Percentiles rank a stretch among this genome's conserved stretches.
Conservation (phyloP, 345 rosid genomes). For the Luvunga scandens region DNA sequence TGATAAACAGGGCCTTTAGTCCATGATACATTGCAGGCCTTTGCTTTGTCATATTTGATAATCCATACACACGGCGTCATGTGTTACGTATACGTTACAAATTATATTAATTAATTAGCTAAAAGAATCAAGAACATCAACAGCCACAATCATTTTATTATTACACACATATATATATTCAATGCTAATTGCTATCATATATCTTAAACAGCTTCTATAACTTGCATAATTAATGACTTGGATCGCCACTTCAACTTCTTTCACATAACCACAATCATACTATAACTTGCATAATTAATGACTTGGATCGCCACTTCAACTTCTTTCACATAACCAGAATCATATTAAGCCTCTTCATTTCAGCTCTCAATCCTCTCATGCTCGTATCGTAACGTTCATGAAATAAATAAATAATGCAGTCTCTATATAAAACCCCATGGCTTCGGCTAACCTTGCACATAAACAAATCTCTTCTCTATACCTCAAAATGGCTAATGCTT, state of each 20-base stretch:
- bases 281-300: background rate
- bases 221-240: background rate
- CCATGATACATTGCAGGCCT: too few species aligned
- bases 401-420: background rate
- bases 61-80: too few species aligned
- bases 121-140: too few species aligned
- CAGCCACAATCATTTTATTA: too few species aligned
- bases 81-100: too few species aligned
- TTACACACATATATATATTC: too few species aligned
- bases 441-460: background rate
- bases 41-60: too few species aligned
- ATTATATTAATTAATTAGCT: too few species aligned
- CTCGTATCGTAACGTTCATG: background rate
- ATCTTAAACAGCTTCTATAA: background rate
- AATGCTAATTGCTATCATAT: background rate
- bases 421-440: background rate
- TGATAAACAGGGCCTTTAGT: too few species aligned
- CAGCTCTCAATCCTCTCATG: background rate
- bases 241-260: background rate
- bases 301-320: background rate
- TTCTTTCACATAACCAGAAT: background rate
- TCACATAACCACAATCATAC: background rate
- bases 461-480: background rate
- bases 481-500: background rate
- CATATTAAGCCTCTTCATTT: background rate